phyloP scores from a whole-genome alignment of 2,329 filamentous ascomycete genomes.

The Septoria linicola region DNA sequence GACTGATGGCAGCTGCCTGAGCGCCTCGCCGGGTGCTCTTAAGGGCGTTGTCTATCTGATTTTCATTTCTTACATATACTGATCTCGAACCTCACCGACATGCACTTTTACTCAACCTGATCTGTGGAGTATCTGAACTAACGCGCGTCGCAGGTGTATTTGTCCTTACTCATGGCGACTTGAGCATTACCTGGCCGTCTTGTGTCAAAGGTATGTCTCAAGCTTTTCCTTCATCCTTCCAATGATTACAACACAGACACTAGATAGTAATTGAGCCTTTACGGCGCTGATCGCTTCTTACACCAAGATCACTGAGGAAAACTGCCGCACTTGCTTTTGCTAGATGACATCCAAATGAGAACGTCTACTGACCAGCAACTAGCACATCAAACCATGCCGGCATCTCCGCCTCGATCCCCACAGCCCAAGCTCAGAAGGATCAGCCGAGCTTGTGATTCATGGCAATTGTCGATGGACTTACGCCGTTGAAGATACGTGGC shows the following conservation, averaged over 20 bases:
- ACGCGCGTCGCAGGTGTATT: neutral
- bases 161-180: neutral
- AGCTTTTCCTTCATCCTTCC: constrained; percentile 41
- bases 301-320: constrained; percentile 44
- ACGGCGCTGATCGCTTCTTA: constrained; percentile 38
- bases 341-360: neutral
- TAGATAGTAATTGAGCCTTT: constrained; percentile 54
- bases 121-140: neutral
- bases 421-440: neutral
- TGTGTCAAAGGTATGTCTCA: constrained; percentile 12
- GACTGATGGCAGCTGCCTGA: constrained; percentile 86
- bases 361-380: constrained; percentile 4
- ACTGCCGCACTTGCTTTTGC: neutral
- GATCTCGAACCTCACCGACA: constrained; percentile 46
- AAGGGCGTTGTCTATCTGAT: constrained; percentile 74
- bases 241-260: constrained; percentile 64
- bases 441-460: neutral
- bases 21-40: constrained; percentile 86
- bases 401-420: neutral
- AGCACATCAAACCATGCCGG: neutral
- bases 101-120: neutral
- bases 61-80: constrained; percentile 99
- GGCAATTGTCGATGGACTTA: constrained; percentile 19
- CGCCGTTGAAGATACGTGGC: constrained; percentile 38
- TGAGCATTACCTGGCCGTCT: neutral